phyloP scores from a whole-genome alignment of 2,329 filamentous ascomycete species.

The Neocatenulostroma microsporum region DNA sequence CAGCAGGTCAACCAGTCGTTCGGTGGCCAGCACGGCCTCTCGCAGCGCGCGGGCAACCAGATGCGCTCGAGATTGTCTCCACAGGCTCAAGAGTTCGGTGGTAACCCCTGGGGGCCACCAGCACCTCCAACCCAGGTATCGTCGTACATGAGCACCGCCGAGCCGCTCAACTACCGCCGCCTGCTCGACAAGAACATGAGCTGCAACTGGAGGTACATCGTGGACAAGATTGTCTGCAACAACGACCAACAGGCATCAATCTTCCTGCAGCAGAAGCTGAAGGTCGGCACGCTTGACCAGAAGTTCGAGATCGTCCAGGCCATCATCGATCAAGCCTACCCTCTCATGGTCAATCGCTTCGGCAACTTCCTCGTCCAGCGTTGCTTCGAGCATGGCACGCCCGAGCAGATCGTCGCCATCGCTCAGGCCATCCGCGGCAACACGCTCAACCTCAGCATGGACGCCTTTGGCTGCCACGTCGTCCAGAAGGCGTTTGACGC shows the following conservation, averaged over 20 bases:
- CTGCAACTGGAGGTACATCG: conserved; percentile 99
- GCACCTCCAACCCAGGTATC: conserved; percentile 13
- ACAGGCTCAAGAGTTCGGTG: conserved; percentile 40
- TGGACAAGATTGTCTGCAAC: conserved; percentile 98
- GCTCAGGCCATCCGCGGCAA: conserved; percentile 90
- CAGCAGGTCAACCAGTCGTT: conserved; percentile 14
- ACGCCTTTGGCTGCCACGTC: conserved; percentile 96
- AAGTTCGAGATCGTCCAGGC: conserved; percentile 96
- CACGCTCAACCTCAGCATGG: conserved; percentile 91
- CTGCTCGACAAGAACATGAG: conserved; percentile 91
- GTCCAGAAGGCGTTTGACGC: conserved; percentile 98
- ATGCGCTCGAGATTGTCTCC: conserved; percentile 40
- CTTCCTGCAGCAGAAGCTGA: conserved; percentile 97
- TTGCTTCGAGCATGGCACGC: conserved; percentile 95
- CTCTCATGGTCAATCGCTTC: conserved; percentile 96
- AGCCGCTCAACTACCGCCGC: conserved; percentile 93
- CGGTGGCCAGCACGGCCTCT: conserved; percentile 9
- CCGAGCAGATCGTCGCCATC: conserved; percentile 90
- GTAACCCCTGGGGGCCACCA: conserved; percentile 19
- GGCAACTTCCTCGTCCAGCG: conserved; percentile 97
- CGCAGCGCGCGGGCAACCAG: conserved; percentile 14
- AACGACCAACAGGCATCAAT: conserved; percentile 99
- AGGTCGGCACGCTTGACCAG: conserved; percentile 87
- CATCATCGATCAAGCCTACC: conserved; percentile 90
- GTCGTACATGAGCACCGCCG: conserved; percentile 69